Conservation (phyloP, 176 grass and related monocot genomes). For the Oryza australiensis region DNA sequence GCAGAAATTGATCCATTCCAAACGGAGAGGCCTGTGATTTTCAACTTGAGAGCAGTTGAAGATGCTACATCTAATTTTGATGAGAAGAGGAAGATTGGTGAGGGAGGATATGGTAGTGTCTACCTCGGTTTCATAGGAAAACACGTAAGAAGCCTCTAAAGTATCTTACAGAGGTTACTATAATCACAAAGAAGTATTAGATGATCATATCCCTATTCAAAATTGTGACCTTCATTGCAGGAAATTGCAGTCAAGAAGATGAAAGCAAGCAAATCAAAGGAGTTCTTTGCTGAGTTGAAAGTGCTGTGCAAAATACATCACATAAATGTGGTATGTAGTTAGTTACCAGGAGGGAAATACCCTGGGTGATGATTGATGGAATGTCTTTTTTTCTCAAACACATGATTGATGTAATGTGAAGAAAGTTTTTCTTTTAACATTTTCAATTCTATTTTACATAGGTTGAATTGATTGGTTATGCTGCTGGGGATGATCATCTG, state of each 20-base stretch:
- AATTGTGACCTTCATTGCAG: conserved; percentile 17
- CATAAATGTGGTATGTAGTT: conserved; percentile 61
- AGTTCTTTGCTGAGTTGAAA: conserved; percentile 75
- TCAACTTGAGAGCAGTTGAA: conserved; percentile 49
- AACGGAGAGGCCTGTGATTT: conserved; percentile 62
- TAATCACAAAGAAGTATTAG: conserved; percentile 8
- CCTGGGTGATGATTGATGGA: background rate
- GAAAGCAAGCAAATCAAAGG: conserved; percentile 72
- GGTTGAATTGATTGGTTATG: conserved; percentile 79
- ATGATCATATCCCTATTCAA: background rate
- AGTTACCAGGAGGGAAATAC: background rate
- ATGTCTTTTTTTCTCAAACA: background rate
- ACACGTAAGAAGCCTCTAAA: conserved; percentile 40
- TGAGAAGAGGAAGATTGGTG: conserved; percentile 67
- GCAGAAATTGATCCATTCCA: conserved; percentile 56
- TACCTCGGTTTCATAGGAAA: conserved; percentile 60
- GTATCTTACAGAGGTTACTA: background rate
- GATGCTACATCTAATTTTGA: conserved; percentile 55
- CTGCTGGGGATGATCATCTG: conserved; percentile 61
- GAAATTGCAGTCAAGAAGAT: conserved; percentile 80
- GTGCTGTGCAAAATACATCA: conserved; percentile 79
- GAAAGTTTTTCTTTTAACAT: background rate
- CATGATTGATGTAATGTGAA: background rate
- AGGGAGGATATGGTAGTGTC: conserved; percentile 74
- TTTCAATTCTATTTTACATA: conserved; percentile 28